A percentile compares a stretch with the other conserved stretches of the same genome.
Conservation (phyloP, 139 green algal species). For the Microglena sp. region DNA sequence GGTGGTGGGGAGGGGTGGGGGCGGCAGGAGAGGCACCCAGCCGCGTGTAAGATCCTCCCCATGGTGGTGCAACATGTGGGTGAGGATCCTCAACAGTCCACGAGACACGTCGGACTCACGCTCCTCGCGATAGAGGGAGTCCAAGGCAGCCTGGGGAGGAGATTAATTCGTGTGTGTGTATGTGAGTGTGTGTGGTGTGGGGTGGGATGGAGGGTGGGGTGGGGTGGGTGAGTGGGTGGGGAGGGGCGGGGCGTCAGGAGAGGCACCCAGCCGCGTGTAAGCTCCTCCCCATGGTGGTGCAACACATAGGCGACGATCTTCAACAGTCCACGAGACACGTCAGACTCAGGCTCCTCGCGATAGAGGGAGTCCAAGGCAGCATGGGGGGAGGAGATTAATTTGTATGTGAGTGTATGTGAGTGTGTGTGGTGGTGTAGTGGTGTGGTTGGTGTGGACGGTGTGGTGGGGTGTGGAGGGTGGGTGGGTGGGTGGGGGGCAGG, state of each 20-base stretch:
- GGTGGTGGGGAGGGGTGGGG: too few species aligned
- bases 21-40: slow-evolving; percentile 70
- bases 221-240: too few species aligned
- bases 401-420: too few species aligned
- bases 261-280: slow-evolving; percentile 67
- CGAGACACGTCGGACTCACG: slow-evolving; percentile 51
- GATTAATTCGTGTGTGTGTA: too few species aligned
- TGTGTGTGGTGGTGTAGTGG: too few species aligned
- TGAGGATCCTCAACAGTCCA: slow-evolving; percentile 56
- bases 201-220: too few species aligned
- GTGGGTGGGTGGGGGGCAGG: too few species aligned
- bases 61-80: slow-evolving; percentile 65
- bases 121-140: slow-evolving; percentile 43
- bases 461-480: too few species aligned
- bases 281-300: slow-evolving; percentile 61
- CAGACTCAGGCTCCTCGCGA: slow-evolving; percentile 39
- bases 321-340: slow-evolving; percentile 62
- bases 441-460: too few species aligned
- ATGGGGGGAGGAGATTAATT: too few species aligned
- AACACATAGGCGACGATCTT: slow-evolving; percentile 58
- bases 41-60: slow-evolving; percentile 62
- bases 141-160: slow-evolving; percentile 45
- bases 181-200: too few species aligned
- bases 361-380: slow-evolving; percentile 49
- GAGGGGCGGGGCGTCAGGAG: too few species aligned